Evolutionary conservation across 495 filamentous ascomycete genomes (phyloP), one percentile per base, ranked within the genome.

Genomic region (Durotheca rogersii): DNA sequence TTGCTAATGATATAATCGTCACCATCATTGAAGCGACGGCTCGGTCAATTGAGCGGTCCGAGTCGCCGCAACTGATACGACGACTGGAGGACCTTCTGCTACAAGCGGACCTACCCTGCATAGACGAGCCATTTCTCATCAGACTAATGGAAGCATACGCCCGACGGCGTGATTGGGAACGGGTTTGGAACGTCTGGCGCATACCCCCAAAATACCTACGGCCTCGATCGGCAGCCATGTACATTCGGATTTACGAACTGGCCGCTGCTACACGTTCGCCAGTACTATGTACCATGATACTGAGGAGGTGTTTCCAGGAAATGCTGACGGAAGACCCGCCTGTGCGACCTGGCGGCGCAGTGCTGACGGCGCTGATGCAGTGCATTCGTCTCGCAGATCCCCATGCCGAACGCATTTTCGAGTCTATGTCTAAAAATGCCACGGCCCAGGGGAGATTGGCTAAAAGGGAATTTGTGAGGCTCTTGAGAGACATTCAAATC

Each of bases 161-260:
- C 15, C 57, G 42, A 59, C 50, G 53, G 20, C 58, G 65, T 1
- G 60, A 80, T 41, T 86, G 81, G 72, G 60, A 72, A 9, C 65
- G 64, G 3, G 81, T 89, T 51, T 86, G 80, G 83, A 71, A 77
- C 7, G 54, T 75, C 27, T 90, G 84, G 81, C 72, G 75, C 41
- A 71, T 75, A 36, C 66, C 81, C 17, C 69, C 83, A 33, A 69
- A 74, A 27, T 68, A 73, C 40, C 62, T 72, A 4, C 56, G 67
- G 15, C 62, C 72, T 3, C 79, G 86, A 25, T 80, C 78, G 1
- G 63, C 62, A 17, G 65, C 59, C 5, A 68, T 87, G 46, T 90
- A 89, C 64, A 57, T 63, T 15, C 61, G 77, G 36, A 60, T 86
- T 16, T 85, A 83, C 61, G 48, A 64, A 17, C 44, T 75, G 9